Evolutionary conservation across 2,329 filamentous ascomycete genomes (phyloP), one percentile per base, ranked within the genome.

Genomic region (Colletotrichum lupini): DNA sequence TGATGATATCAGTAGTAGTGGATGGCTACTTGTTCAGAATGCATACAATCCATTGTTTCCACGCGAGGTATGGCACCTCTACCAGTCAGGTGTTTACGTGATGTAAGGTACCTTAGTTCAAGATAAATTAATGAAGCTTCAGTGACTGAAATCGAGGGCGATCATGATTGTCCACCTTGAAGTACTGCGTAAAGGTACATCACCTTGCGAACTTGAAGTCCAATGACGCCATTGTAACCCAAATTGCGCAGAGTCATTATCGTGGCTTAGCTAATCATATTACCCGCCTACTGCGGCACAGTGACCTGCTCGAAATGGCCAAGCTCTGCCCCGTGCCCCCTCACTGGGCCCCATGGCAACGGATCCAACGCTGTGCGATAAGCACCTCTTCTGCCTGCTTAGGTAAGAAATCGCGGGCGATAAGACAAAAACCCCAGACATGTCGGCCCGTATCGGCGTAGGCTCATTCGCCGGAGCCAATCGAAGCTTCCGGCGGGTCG

Each of bases 281-380:
- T 12, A 35, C 32, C 32, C 8, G 8, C 8, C 9, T 0, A 11
- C 32, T 11, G 32, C 32, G 11, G 32, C 5, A 0, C 32, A 35
- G 7, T 11, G 42, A 72, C 68, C 68, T 67, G 53, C 68, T 72
- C 6, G 22, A 72, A 61, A 12, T 62, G 68, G 63, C 67, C 56
- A 67, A 72, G 68, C 67, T 55, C 67, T 32, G 19, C 42, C 42
- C 42, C 42, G 7, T 49, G 42, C 42, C 60, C 66, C 46, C 12
- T 49, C 62, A 19, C 5, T 19, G 19, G 19, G 37, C 35, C 58
- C 65, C 70, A 55, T 22, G 19, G n/a, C 58, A 53, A 37, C 65
- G 28, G 28, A 28, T 24, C 32, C 59, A 62, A 26, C 30, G 60
- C 69, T 42, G 6, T 19, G 37, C 37, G 37, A 42, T 42, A 42